Percentiles rank a stretch among this genome's conserved stretches.
Conservation (phyloP, 495 filamentous ascomycete genomes). For the Achaetomiella virescens region DNA sequence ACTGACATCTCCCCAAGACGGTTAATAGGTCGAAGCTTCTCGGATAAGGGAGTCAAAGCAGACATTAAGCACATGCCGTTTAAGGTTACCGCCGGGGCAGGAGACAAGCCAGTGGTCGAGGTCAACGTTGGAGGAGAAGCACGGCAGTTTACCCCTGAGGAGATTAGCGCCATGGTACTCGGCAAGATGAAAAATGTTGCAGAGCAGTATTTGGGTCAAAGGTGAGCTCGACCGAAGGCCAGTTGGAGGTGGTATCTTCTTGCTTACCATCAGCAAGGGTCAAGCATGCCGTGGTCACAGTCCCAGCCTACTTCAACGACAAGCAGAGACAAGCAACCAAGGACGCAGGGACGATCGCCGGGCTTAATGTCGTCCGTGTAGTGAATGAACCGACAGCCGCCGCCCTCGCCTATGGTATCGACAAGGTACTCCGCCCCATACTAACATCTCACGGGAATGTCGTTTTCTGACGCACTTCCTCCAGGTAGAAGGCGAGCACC, state of each 20-base stretch:
- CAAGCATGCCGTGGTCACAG: constrained; percentile 88
- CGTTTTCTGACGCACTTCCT: background rate
- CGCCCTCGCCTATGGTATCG: constrained; percentile 75
- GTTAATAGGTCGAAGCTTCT: constrained; percentile 78
- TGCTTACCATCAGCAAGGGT: constrained; percentile 39
- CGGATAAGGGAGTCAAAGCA: constrained; percentile 69
- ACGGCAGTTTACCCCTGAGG: constrained; percentile 73
- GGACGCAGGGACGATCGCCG: constrained; percentile 85
- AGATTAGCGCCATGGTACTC: constrained; percentile 76
- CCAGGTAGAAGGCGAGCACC: constrained; percentile 60
- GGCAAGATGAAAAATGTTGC: constrained; percentile 95
- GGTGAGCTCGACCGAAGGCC: constrained; percentile 24
- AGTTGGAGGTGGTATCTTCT: too few relatives aligned
- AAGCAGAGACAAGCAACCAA: constrained; percentile 92
- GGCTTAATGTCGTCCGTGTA: constrained; percentile 87
- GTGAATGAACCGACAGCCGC: constrained; percentile 87
- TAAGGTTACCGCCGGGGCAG: constrained; percentile 61
- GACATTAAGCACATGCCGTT: constrained; percentile 85
- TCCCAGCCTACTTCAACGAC: constrained; percentile 96
- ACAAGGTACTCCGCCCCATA: constrained; percentile 41
- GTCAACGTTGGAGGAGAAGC: constrained; percentile 62
- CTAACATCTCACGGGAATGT: background rate
- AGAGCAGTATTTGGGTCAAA: constrained; percentile 78
- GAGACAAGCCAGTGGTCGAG: constrained; percentile 69
- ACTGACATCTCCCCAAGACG: constrained; percentile 47